Evolutionary conservation across 1,139 yeast genomes (phyloP), one percentile per base, ranked within the genome.

Genomic region (Pichia cactophila): DNA sequence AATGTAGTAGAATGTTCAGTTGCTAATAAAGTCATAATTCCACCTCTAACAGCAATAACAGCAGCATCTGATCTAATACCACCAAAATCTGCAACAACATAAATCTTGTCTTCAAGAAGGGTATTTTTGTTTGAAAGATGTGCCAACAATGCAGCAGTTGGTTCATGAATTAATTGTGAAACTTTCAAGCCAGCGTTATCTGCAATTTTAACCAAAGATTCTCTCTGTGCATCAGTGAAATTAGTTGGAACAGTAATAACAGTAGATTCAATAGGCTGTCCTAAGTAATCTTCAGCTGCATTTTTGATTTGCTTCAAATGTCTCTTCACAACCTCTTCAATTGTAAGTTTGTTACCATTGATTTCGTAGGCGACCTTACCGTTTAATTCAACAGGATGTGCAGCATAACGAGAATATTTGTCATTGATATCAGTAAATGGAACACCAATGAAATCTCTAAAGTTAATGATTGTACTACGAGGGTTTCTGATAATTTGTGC

Each of bases 21-120:
- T 53, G 96, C 84, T 60, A 92, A 75, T 47, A 89, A 75, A 52
- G 98, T 92, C 71, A 87, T 78, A 56, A 90, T 80, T 62, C 98
- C 98, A 55, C 95, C 95, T 74, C 97, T 84, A 54, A 84, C 87
- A 44, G 97, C 81, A 62, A 92, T 75, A 48, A 94, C 92, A 50
- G 98, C 96, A 56, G 92, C 97, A 66, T 92, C 98, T 41, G 96
- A 84, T 72, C 98, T 82, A 60, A 89, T 78, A 66, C 97, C 97
- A 68, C 98, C 99, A 63, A 92, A 86, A 69, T 92, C 98, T 47
- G 95, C 95, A 59, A 94, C 96, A 49, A 87, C 94, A 61, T 84
- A 88, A 53, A 87, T 73, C 71, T 83, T 86, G 69, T 92, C 97
- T 59, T 81, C 72, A 50, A 68, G 66, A 58, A 81, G 72, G 41